Evolutionary conservation across 1,284 basidiomycete species (phyloP), one percentile per base, ranked within the genome.

Genomic region (Ustilago tritici): DNA sequence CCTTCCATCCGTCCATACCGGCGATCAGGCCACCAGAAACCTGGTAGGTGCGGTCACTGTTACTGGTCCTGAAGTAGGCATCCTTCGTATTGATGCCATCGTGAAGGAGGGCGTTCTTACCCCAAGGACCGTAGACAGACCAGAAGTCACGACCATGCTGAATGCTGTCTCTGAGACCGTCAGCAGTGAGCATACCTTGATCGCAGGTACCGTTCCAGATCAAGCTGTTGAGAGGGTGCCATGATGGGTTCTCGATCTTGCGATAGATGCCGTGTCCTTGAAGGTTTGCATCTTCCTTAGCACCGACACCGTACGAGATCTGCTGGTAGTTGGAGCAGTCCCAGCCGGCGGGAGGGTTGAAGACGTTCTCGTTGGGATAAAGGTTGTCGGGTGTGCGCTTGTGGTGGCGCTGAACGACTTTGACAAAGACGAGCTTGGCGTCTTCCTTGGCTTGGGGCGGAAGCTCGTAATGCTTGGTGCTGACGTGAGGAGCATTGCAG

Each of bases 141-240:
- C 88, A 89, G 75, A 90, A 89, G 75, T 90, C 89, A 88, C 88
- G 81, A 14, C 90, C 90, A 70, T 91, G 90, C 53, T 84, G 81
- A 55, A 89, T 79, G 9, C 89, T 87, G 65, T 90, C 90, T 32
- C 88, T 82, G 19, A 90, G 79, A 1, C 90, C 90, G 23, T 83
- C 89, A 1, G 84, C 81, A 0, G 90, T 90, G 41, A 90, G 86
- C 75, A 90, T 89, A 32, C 90, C 90, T 15, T 86, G 71, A 76
- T 90, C 89, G 78, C 90, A 90, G 2, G 88, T 89, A 6, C 90
- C 90, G 46, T 88, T 87, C 90, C 90, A 90, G n/a, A 90, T 87
- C 60, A 87, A 84, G n/a, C 79, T 82, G 34, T 87, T 83, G 70
- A 90, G 89, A 1, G 90, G 88, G 65, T 90, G 88, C 86, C 85